Evolutionary conservation across 305 asterid genomes (phyloP).

Genomic region (Fraxinus albicans): DNA sequence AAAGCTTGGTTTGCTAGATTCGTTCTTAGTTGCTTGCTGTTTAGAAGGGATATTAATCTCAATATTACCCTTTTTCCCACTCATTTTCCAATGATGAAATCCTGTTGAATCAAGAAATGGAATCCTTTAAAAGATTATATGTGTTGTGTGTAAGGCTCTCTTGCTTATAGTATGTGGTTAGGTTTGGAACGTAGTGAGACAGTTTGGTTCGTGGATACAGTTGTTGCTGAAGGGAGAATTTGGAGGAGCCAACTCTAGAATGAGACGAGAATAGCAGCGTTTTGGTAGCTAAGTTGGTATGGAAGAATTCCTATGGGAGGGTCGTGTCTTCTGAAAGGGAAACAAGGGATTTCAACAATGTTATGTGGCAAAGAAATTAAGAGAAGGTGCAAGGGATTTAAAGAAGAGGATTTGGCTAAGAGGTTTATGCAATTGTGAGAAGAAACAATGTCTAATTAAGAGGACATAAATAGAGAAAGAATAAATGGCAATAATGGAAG

Average conservation of each 20-base stretch:
- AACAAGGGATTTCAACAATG: background rate
- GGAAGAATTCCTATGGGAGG: background rate
- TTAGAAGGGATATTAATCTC: constrained; percentile 46
- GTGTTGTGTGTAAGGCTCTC: background rate
- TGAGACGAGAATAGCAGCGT: too few species aligned
- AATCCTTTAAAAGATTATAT: background rate
- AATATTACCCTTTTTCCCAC: constrained; percentile 42
- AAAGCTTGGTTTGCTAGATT: background rate
- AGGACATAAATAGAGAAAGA: constrained; percentile 15
- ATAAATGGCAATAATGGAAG: constrained; percentile 47
- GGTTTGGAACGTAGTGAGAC: background rate
- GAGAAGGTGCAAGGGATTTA: constrained; percentile 29
- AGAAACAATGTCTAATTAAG: constrained; percentile 20
- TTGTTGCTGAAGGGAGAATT: too few species aligned
- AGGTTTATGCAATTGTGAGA: constrained; percentile 37
- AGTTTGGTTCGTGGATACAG: background rate
- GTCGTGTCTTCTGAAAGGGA: background rate
- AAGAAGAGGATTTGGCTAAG: constrained; percentile 30
- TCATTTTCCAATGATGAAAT: constrained; percentile 44
- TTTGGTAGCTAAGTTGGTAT: too few species aligned
- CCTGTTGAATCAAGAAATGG: background rate
- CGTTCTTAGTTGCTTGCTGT: constrained; percentile 21
- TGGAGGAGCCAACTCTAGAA: too few species aligned
- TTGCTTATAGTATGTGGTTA: background rate
- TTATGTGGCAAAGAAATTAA: background rate